Conservation (phyloP, 2,329 filamentous ascomycete genomes). For the Dissoconium aciculare region DNA sequence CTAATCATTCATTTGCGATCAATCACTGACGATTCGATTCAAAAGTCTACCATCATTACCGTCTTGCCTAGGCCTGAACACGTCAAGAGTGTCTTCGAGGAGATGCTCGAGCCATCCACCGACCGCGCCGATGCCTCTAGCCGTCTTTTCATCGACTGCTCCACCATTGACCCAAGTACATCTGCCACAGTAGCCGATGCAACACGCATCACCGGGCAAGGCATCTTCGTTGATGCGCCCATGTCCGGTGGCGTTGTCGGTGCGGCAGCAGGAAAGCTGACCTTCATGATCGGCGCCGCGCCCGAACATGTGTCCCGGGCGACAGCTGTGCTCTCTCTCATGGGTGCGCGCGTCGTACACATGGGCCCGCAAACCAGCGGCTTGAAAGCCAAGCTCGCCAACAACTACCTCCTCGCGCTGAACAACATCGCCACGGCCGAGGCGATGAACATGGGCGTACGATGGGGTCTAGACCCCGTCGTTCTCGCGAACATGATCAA, state of each 20-base stretch:
- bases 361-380: slow-evolving; percentile 75
- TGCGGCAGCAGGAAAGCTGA: slow-evolving; percentile 70
- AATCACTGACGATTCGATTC: too few relatives aligned
- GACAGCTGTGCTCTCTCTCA: slow-evolving; percentile 55
- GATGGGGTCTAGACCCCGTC: slow-evolving; percentile 47
- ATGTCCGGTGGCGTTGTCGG: slow-evolving; percentile 96
- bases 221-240: slow-evolving; percentile 79
- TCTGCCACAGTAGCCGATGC: slow-evolving; percentile 62
- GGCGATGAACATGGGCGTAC: slow-evolving; percentile 50
- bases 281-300: slow-evolving; percentile 82
- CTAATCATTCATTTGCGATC: too few relatives aligned
- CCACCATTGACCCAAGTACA: slow-evolving; percentile 83
- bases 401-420: slow-evolving; percentile 90
- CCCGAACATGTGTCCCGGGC: slow-evolving; percentile 46
- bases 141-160: slow-evolving; percentile 86
- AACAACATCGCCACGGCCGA: slow-evolving; percentile 67
- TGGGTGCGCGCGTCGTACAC: slow-evolving; percentile 78
- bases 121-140: slow-evolving; percentile 35
- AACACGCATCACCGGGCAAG: slow-evolving; percentile 51
- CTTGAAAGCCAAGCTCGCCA: slow-evolving; percentile 82
- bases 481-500: slow-evolving; percentile 78
- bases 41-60: slow-evolving; percentile 70
- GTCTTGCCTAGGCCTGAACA: slow-evolving; percentile 81
- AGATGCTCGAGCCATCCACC: slow-evolving; percentile 50
- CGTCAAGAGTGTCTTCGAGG: slow-evolving; percentile 66